These are phyloP conservation scores for Hirsutella rhossiliensis DNA, from an alignment of 2,329 filamentous ascomycete species.

Conservation along the genomic window DNA sequence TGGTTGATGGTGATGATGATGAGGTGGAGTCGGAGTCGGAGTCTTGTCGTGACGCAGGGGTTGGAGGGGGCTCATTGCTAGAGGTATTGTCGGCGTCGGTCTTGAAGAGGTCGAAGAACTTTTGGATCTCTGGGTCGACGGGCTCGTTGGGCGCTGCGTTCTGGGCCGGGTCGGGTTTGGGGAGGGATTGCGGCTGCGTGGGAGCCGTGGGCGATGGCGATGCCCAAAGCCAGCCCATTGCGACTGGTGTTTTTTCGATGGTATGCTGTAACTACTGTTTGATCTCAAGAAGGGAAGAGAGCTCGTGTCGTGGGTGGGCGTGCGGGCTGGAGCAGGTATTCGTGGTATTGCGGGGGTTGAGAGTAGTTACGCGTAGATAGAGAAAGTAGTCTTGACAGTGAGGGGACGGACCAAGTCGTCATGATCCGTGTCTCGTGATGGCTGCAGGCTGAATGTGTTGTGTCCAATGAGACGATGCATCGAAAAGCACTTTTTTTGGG, in stretches of 20 bases:
- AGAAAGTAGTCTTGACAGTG: too few relatives aligned
- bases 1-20: slow-evolving; percentile 18
- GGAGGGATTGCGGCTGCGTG: slow-evolving; percentile 9
- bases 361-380: too few relatives aligned
- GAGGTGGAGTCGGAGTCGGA: slow-evolving; percentile 9
- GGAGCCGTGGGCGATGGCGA: slow-evolving; percentile 22
- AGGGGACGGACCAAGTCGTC: too few relatives aligned
- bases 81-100: slow-evolving; percentile 9
- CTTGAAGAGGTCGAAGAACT: slow-evolving; percentile 38
- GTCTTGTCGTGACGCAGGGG: not conserved
- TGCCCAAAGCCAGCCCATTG: slow-evolving; percentile 54
- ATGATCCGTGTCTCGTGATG: too few relatives aligned
- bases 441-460: too few relatives aligned
- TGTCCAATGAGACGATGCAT: too few relatives aligned
- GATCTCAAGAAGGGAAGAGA: too few relatives aligned
- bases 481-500: too few relatives aligned
- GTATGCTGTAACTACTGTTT: too few relatives aligned
- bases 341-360: too few relatives aligned
- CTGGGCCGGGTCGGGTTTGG: slow-evolving; percentile 9
- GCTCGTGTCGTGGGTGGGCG: too few relatives aligned
- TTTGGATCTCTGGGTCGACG: slow-evolving; percentile 39
- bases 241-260: slow-evolving; percentile 4
- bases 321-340: too few relatives aligned
- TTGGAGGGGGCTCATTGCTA: not conserved
- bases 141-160: slow-evolving; percentile 13